A percentile compares a stretch with the other conserved stretches of the same genome.
These are phyloP conservation scores for Acanthochlamys bracteata DNA, from an alignment of 106 monocot genomes.

Conservation along the genomic window DNA sequence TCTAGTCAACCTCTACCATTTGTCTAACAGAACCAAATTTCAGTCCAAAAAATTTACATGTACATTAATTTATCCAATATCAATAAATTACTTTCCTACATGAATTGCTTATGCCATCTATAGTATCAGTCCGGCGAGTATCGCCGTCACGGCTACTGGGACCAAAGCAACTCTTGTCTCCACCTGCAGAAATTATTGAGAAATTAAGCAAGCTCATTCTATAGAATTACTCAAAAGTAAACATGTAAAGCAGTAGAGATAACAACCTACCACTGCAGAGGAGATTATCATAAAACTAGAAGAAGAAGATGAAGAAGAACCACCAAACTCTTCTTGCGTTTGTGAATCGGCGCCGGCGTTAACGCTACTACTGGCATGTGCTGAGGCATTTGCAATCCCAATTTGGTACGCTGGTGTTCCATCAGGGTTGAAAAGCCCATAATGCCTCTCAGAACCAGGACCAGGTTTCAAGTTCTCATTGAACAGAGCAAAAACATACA, in stretches of 20 bases:
- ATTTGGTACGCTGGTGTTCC: conserved; percentile 3
- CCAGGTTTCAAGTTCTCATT: conserved; percentile 12
- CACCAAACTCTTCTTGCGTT: not conserved
- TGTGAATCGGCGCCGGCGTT: not conserved
- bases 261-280: not conserved
- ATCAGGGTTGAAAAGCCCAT: conserved; percentile 7
- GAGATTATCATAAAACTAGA: not conserved
- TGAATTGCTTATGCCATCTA: no score
- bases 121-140: no score
- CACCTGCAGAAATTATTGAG: no score
- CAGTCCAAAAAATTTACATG: no score
- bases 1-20: no score
- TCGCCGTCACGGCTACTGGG: no score
- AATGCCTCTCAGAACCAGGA: conserved; percentile 7
- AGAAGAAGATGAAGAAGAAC: not conserved
- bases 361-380: not conserved
- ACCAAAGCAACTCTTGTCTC: no score
- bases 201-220: not conserved
- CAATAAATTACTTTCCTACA: no score
- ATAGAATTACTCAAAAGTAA: not conserved
- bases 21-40: no score
- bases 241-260: not conserved
- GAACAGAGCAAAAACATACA: conserved; percentile 8
- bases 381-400: not conserved
- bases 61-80: no score